phyloP scores from a whole-genome alignment of 2,329 filamentous ascomycete genomes.

The Pyrenochaeta sp. region DNA sequence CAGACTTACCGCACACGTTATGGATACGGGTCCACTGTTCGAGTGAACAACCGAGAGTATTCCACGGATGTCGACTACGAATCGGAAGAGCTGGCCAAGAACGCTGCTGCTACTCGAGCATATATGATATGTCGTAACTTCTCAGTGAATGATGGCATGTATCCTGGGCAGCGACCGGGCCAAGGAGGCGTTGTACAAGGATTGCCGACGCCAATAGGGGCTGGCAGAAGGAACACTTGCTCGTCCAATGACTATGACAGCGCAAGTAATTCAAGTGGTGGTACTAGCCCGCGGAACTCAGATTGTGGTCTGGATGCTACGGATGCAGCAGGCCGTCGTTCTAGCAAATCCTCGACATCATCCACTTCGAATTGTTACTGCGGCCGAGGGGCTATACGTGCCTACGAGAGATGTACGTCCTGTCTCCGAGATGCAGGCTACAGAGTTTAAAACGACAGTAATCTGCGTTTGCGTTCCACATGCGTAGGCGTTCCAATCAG shows the following conservation, averaged over 20 bases:
- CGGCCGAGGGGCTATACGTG: constrained; percentile 49
- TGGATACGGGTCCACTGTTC: constrained; percentile 88
- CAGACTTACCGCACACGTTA: constrained; percentile 77
- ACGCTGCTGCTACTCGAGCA: constrained; percentile 93
- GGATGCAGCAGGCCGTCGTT: constrained; percentile 36
- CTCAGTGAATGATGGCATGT: constrained; percentile 95
- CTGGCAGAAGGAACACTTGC: constrained; percentile 61
- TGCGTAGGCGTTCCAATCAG: constrained; percentile 2
- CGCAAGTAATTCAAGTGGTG: constrained; percentile 62
- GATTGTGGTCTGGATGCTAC: constrained; percentile 54
- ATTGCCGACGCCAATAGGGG: constrained; percentile 70
- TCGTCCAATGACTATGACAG: constrained; percentile 60
- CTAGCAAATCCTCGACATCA: constrained; percentile 46
- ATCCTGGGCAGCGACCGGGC: constrained; percentile 64
- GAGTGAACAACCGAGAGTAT: constrained; percentile 97
- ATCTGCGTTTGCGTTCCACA: neutral
- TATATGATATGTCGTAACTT: constrained; percentile 99
- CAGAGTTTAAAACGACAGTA: constrained; percentile 19
- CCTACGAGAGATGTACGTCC: constrained; percentile 54
- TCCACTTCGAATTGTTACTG: constrained; percentile 45
- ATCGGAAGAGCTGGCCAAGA: constrained; percentile 82
- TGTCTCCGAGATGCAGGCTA: constrained; percentile 56
- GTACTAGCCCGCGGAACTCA: constrained; percentile 62
- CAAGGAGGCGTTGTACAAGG: constrained; percentile 66
- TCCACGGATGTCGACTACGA: constrained; percentile 88